A percentile compares a stretch with the other conserved stretches of the same genome.
Conservation (phyloP, 371 early-diverging fungal genomes). For the Mortierella sp. region DNA sequence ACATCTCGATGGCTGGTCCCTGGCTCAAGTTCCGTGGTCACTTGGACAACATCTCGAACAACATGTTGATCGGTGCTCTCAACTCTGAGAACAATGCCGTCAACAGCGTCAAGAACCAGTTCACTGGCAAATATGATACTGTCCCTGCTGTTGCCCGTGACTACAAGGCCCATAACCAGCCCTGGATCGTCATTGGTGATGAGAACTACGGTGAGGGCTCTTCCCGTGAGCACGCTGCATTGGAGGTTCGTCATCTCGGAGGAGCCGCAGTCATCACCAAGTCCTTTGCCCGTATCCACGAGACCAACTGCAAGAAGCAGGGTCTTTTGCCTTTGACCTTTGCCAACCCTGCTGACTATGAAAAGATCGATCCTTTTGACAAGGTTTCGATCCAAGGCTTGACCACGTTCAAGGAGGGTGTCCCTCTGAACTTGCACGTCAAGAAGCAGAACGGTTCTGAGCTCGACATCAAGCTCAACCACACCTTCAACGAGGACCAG, state of each 20-base stretch:
- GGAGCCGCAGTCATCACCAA: constrained; percentile 89
- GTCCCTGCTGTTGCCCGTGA: constrained; percentile 92
- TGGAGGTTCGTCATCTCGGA: constrained; percentile 91
- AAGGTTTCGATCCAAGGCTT: constrained; percentile 82
- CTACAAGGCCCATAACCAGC: constrained; percentile 80
- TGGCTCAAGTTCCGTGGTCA: constrained; percentile 97
- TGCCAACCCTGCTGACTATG: constrained; percentile 88
- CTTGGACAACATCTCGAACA: constrained; percentile 86
- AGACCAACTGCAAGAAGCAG: constrained; percentile 99
- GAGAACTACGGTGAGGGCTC: constrained; percentile 98
- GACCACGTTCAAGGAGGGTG: constrained; percentile 74
- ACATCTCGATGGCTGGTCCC: constrained; percentile 81
- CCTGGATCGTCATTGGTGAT: constrained; percentile 95
- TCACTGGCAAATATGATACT: constrained; percentile 77
- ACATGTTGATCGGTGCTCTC: constrained; percentile 94
- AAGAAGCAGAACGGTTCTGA: constrained; percentile 76
- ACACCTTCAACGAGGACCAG: constrained; percentile 95
- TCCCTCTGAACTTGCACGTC: constrained; percentile 79
- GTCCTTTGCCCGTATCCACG: constrained; percentile 98
- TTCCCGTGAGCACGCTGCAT: constrained; percentile 95
- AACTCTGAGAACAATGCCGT: constrained; percentile 86
- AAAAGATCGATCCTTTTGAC: constrained; percentile 81
- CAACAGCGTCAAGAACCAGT: constrained; percentile 79
- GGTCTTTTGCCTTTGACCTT: constrained; percentile 97
- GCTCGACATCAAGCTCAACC: constrained; percentile 90